Evolutionary conservation across 2,329 filamentous ascomycete species (phyloP), one percentile per base, ranked within the genome.

Genomic region (Bretziella fagacearum): DNA sequence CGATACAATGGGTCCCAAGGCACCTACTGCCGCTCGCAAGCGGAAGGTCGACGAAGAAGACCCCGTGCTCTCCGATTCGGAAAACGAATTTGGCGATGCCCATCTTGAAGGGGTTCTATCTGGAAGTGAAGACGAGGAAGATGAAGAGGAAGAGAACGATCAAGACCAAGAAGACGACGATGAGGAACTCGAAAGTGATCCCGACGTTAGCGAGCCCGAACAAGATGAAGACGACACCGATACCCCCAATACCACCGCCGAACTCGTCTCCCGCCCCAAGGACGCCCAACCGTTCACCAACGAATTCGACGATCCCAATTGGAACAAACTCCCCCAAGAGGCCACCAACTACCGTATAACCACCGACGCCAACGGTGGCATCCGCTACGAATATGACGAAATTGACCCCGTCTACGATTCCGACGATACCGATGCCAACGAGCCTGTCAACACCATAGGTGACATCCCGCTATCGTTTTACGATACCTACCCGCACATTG

Each of bases 401-500:
- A 86, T 98, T 53, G 81, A 96, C 54, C 84, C 89, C 2, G 80
- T 86, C 46, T 95, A 98, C 64, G 91, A 96, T 59, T 94, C 87
- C 1, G 93, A 98, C 63, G 89, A 95, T 59, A 83, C 83, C 2
- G 89, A 95, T 60, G 80, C 79, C 3, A 77, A 81, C 52, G 81
- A 76, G 48, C 75, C 79, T 23, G 71, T 70, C 44, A 98, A 98
- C 65, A 96, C 91, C 0, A 95, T 98, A 56, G 93, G 91, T 55
- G 72, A 96, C 59, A 98, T 98, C 51, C 84, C 87, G 4, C 67
- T 96, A 43, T 81, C 83, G 2, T 96, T 94, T 65, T 98, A 98
- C 67, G 91, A 98, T 61, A 82, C 84, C 29, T 98, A 95, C 60
- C 91, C 91, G 44, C 91, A 98, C 61, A 95, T 98, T 59, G 91